phyloP scores from a whole-genome alignment of 768 basidiomycete genomes.

The Xerocomellus intermedius region DNA sequence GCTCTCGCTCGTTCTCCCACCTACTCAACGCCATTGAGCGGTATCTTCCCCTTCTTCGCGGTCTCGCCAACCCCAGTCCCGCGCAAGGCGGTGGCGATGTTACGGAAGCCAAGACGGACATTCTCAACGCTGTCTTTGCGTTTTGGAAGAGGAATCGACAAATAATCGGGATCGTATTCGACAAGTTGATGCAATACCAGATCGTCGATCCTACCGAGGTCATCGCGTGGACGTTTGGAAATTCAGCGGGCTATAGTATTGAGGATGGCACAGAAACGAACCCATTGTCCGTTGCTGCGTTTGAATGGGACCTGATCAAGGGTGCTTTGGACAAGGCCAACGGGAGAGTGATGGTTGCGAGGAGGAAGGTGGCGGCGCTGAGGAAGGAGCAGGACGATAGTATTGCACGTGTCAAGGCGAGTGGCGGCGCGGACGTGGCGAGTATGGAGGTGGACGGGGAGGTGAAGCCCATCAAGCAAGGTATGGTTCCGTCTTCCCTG shows the following conservation, averaged over 20 bases:
- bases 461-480: constrained; percentile 53
- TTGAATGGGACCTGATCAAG: constrained; percentile 85
- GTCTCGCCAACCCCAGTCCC: constrained; percentile 40
- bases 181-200: constrained; percentile 98
- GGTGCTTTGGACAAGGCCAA: constrained; percentile 88
- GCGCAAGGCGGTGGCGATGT: constrained; percentile 34
- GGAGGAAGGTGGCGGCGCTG: constrained; percentile 67
- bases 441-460: constrained; percentile 73
- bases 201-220: constrained; percentile 94
- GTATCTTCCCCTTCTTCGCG: constrained; percentile 75
- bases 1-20: constrained; percentile 95
- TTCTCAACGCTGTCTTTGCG: constrained; percentile 64
- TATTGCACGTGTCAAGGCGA: constrained; percentile 71
- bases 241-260: constrained; percentile 40
- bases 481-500: not conserved
- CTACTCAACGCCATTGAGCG: constrained; percentile 97
- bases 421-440: constrained; percentile 47
- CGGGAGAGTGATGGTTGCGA: constrained; percentile 78
- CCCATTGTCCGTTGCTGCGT: constrained; percentile 45
- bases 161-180: constrained; percentile 89
- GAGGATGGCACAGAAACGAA: constrained; percentile 35
- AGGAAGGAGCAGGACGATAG: constrained; percentile 89
- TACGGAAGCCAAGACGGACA: constrained; percentile 61
- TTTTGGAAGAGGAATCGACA: constrained; percentile 89
- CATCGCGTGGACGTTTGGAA: constrained; percentile 77